Conservation (phyloP, 2,329 filamentous ascomycete genomes). For the Periconia sp. region DNA sequence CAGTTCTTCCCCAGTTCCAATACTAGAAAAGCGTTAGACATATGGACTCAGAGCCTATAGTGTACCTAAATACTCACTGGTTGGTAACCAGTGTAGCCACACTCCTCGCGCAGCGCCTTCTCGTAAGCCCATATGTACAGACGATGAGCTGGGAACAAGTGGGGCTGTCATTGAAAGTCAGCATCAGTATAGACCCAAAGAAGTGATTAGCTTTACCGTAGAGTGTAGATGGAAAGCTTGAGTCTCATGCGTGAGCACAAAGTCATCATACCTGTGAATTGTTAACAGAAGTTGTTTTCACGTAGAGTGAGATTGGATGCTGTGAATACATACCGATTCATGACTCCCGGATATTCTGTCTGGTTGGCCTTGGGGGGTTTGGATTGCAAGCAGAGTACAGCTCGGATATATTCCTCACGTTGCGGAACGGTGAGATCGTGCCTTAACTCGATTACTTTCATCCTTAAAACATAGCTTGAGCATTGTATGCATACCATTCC, state of each 20-base stretch:
- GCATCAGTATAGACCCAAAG: slow-evolving; percentile 23
- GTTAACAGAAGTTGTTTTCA: too few species aligned
- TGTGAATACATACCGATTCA: too few species aligned
- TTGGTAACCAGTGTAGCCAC: slow-evolving; percentile 45
- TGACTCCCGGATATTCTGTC: slow-evolving; percentile 21
- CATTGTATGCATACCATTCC: slow-evolving; percentile 23
- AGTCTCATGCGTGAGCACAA: slow-evolving; percentile 30
- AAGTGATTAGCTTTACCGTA: slow-evolving; percentile 17
- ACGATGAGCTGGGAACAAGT: slow-evolving; percentile 42
- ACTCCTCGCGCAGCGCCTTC: slow-evolving; percentile 44
- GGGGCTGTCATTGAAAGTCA: slow-evolving; percentile 17
- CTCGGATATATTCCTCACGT: slow-evolving; percentile 28
- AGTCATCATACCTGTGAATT: slow-evolving; percentile 35
- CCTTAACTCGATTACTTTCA: slow-evolving; percentile 15
- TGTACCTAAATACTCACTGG: slow-evolving; percentile 21
- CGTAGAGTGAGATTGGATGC: too few species aligned
- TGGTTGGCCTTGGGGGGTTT: slow-evolving; percentile 24
- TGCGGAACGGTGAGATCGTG: slow-evolving; percentile 24
- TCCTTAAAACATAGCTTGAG: neutral
- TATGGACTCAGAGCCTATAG: neutral
- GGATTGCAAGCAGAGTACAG: slow-evolving; percentile 28
- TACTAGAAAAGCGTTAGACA: slow-evolving; percentile 13
- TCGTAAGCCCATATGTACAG: slow-evolving; percentile 47
- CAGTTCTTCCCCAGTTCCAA: slow-evolving; percentile 29
- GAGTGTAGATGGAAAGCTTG: slow-evolving; percentile 28